Evolutionary conservation across 2,329 filamentous ascomycete genomes (phyloP), one percentile per base, ranked within the genome.

Genomic region (Fusarium kyushuense): DNA sequence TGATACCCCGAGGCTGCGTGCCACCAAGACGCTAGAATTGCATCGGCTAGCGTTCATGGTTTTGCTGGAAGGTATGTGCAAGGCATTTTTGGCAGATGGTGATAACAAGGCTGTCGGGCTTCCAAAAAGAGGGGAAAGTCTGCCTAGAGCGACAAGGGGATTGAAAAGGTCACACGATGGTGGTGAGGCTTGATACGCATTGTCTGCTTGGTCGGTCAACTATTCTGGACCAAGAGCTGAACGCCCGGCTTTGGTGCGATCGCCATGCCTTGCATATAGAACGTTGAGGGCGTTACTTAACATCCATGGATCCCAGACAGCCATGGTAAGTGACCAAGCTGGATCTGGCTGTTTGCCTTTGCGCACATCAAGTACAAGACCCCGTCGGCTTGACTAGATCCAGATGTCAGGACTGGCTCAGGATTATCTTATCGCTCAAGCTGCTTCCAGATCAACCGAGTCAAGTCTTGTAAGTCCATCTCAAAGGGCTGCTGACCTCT

Each of bases 231-330:
- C 55, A 32, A 61, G 59, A 57, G 57, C 67, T 71, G 51, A 47
- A 27, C 60, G 67, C 69, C 71, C 65, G 69, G 65, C 60, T 67
- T 58, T 67, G 65, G 69, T 71, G 60, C 43, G 47, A 58, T 62
- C 40, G 49, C 52, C 29, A 51, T 48, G 49, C 46, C 51, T 54
- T 67, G 59, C 56, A 49, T 45, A 19, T 12, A 43, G 49, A 41
- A 40, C 27, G 29, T 29, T 17, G 27, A 46, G 63, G 49, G 59
- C 63, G 65, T 70, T 74, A 71, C 72, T 74, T 74, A 74, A 74
- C 65, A 52, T 54, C 45, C 55, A 54, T 46, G 17, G 14, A 54
- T 41, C 71, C 71, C 70, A 56, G 59, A 41, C 48, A 23, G 21
- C 52, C 42, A 42, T 23, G 33, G 45, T 25, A 21, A 25, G 47